phyloP scores from a whole-genome alignment of 805 yeast species.

The Nematodospora valgi region DNA sequence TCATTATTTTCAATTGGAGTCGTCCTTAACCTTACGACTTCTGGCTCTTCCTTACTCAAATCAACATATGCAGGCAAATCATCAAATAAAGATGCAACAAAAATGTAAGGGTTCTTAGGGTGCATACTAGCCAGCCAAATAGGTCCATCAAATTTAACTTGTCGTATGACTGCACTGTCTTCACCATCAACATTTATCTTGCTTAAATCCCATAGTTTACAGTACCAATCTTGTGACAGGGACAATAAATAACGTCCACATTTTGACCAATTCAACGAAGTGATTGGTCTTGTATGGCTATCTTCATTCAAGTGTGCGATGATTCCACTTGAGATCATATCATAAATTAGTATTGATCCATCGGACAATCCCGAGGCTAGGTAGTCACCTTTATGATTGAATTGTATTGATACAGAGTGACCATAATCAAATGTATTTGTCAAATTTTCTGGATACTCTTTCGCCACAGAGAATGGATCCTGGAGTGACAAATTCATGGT shows the following conservation, averaged over 20 bases:
- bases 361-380: constrained; percentile 75
- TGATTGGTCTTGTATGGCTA: constrained; percentile 71
- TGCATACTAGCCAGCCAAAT: constrained; percentile 66
- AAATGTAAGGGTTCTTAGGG: constrained; percentile 44
- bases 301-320: constrained; percentile 46
- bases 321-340: constrained; percentile 62
- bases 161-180: constrained; percentile 33
- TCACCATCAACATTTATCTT: constrained; percentile 19
- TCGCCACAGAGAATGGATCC: constrained; percentile 89
- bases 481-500: constrained; percentile 74
- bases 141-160: constrained; percentile 60
- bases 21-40: constrained; percentile 17
- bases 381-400: constrained; percentile 77
- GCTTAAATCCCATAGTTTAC: constrained; percentile 75
- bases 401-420: constrained; percentile 62
- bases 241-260: constrained; percentile 69
- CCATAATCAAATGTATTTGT: constrained; percentile 66
- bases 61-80: constrained; percentile 56
- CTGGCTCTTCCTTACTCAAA: constrained; percentile 18
- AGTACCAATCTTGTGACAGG: constrained; percentile 78
- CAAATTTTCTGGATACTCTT: constrained; percentile 87
- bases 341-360: constrained; percentile 73
- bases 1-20: constrained; percentile 13
- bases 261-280: constrained; percentile 70
- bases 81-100: constrained; percentile 65